Evolutionary conservation across 164 flowering plant species (phyloP).

Genomic region (Magnolia officinalis): DNA sequence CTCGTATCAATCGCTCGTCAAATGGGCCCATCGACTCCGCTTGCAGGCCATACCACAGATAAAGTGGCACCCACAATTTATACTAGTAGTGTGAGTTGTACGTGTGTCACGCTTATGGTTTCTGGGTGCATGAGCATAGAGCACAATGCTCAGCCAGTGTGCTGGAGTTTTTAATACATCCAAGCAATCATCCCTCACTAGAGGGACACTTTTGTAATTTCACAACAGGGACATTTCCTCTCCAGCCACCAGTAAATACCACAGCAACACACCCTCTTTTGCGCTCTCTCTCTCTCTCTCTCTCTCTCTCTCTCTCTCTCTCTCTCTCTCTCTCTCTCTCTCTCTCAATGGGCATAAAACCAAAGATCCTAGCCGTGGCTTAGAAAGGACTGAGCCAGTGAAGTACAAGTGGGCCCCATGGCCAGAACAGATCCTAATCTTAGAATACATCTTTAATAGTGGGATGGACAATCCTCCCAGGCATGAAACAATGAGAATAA

Average conservation of each 20-base stretch:
- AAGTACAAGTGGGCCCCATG: slow-evolving; percentile 93
- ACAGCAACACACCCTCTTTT: too few relatives aligned
- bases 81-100: too few relatives aligned
- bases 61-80: too few relatives aligned
- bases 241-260: slow-evolving; percentile 7
- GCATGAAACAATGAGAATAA: slow-evolving; percentile 82
- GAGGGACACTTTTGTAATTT: not conserved
- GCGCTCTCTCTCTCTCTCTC: not conserved
- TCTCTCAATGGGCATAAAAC: slow-evolving; percentile 13
- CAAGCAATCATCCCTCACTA: slow-evolving; percentile 13
- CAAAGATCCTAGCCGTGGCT: slow-evolving; percentile 16
- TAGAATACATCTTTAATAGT: slow-evolving; percentile 94
- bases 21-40: slow-evolving; percentile 8
- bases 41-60: slow-evolving; percentile 4
- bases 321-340: not conserved
- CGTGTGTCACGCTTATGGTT: too few relatives aligned
- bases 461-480: slow-evolving; percentile 97
- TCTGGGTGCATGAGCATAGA: too few relatives aligned
- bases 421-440: slow-evolving; percentile 89
- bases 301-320: not conserved
- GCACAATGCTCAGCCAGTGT: too few relatives aligned
- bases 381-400: slow-evolving; percentile 36
- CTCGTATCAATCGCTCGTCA: too few relatives aligned
- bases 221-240: too few relatives aligned
- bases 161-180: too few relatives aligned